These are phyloP conservation scores for Pseudoscleropodium purum DNA, from an alignment of 225 moss, liverwort and hornwort genomes.

Conservation along the genomic window DNA sequence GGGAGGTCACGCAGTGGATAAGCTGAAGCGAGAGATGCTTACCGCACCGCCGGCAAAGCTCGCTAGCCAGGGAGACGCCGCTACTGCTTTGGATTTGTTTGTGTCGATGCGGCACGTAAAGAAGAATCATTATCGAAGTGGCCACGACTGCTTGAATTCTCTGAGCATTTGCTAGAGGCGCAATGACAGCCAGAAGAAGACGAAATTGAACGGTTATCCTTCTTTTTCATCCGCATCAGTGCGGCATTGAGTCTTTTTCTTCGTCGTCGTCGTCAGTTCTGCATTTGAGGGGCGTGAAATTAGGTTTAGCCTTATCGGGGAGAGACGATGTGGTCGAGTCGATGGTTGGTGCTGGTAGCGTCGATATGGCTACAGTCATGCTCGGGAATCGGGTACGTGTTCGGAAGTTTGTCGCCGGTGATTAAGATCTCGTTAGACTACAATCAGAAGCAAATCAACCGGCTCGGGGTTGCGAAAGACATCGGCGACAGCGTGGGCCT, in stretches of 20 bases:
- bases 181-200: not conserved
- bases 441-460: conserved; percentile 80
- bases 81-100: not conserved
- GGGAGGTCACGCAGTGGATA: not conserved
- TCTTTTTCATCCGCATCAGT: no score
- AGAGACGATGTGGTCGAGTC: conserved; percentile 32
- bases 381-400: conserved; percentile 78
- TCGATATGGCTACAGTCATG: conserved; percentile 89
- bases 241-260: not conserved
- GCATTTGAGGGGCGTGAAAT: not conserved
- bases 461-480: conserved; percentile 80
- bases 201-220: not conserved
- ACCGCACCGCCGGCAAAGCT: not conserved
- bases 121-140: not conserved
- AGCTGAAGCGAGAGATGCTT: not conserved
- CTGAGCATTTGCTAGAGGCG: not conserved
- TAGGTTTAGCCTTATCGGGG: not conserved
- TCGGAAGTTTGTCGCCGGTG: conserved; percentile 81
- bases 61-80: not conserved
- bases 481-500: conserved; percentile 82
- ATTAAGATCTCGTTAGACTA: conserved; percentile 63
- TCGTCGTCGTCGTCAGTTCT: not conserved
- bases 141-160: not conserved
- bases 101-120: not conserved
- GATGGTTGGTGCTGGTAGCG: conserved; percentile 73